Conservation (phyloP, 2,329 filamentous ascomycete species). For the Teratosphaeria pseudoeucalypti region DNA sequence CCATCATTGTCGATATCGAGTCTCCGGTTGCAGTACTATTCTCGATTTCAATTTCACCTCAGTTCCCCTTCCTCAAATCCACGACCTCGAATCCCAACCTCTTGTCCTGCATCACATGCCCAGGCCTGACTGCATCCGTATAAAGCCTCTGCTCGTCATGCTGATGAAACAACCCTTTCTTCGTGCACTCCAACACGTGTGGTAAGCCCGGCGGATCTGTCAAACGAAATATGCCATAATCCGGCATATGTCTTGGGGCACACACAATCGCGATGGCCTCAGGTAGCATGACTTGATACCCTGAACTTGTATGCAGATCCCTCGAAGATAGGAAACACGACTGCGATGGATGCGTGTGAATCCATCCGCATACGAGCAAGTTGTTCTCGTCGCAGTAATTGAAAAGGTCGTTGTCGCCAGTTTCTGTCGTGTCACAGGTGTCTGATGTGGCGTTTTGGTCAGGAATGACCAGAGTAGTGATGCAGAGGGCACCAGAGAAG, state of each 20-base stretch:
- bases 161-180: constrained; percentile 75
- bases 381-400: constrained; percentile 82
- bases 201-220: constrained; percentile 87
- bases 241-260: constrained; percentile 67
- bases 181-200: constrained; percentile 68
- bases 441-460: constrained; percentile 84
- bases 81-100: constrained; percentile 53
- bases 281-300: constrained; percentile 91
- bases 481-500: constrained; percentile 87
- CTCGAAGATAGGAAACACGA: constrained; percentile 96
- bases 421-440: constrained; percentile 89
- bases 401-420: constrained; percentile 58
- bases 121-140: constrained; percentile 54
- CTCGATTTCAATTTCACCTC: neutral
- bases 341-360: constrained; percentile 93
- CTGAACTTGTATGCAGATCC: constrained; percentile 85
- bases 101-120: constrained; percentile 49
- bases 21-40: neutral
- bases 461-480: constrained; percentile 78
- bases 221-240: constrained; percentile 80
- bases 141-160: constrained; percentile 64
- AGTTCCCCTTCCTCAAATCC: constrained; percentile 41
- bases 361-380: constrained; percentile 85
- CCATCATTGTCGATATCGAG: neutral
- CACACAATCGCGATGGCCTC: constrained; percentile 97